phyloP scores from a whole-genome alignment of 495 filamentous ascomycete genomes.

The Hyaloscypha bicolor region DNA sequence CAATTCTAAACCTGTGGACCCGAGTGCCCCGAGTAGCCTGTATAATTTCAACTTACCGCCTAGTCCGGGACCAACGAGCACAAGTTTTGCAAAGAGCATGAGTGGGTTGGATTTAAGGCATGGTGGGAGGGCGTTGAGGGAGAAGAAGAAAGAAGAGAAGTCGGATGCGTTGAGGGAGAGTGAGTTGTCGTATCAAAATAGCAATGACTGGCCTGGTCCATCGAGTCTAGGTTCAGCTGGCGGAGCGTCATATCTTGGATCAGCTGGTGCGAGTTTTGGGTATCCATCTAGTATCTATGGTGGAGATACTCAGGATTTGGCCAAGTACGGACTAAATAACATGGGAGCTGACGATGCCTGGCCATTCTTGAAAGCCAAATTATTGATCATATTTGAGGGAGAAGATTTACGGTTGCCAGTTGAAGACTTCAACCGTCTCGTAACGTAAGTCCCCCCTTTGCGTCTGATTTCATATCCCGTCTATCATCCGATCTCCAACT shows the following conservation, averaged over 20 bases:
- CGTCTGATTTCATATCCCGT: neutral
- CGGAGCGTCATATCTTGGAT: constrained; percentile 30
- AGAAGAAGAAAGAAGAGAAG: constrained; percentile 89
- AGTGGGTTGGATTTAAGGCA: constrained; percentile 84
- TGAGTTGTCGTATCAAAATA: constrained; percentile 33
- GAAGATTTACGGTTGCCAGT: constrained; percentile 88
- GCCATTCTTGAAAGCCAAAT: constrained; percentile 87
- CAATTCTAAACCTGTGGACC: constrained; percentile 85
- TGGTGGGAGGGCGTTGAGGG: constrained; percentile 79
- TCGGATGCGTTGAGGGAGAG: constrained; percentile 33
- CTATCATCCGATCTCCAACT: neutral
- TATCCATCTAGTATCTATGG: constrained; percentile 42
- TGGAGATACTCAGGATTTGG: constrained; percentile 48
- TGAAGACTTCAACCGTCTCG: constrained; percentile 91
- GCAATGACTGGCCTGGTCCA: constrained; percentile 54
- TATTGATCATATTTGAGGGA: constrained; percentile 91
- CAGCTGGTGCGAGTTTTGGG: constrained; percentile 18
- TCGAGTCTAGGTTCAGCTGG: constrained; percentile 49
- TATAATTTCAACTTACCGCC: constrained; percentile 72
- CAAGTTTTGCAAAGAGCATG: constrained; percentile 74
- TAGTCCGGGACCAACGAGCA: constrained; percentile 70
- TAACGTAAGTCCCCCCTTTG: constrained; percentile 45
- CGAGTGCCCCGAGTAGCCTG: constrained; percentile 79
- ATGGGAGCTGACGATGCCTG: constrained; percentile 91
- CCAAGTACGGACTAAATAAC: constrained; percentile 71